Evolutionary conservation across 257 asterid genomes (phyloP).

Genomic region (Gentiana macrophylla): DNA sequence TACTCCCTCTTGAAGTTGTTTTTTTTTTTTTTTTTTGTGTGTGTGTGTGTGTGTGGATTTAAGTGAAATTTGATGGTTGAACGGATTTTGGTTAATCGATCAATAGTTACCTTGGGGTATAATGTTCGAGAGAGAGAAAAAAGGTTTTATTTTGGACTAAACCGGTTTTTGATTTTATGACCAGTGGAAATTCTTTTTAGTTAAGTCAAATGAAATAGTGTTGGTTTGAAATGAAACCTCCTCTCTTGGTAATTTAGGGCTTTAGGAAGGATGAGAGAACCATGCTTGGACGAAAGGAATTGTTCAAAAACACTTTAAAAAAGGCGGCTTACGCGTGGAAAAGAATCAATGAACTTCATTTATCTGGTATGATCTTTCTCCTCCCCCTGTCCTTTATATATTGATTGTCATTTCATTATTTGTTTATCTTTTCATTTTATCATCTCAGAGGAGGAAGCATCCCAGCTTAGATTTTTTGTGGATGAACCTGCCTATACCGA

Average conservation of each 20-base stretch:
- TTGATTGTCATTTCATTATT: no score
- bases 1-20: no score
- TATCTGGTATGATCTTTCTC: conserved; percentile 34
- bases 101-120: background rate
- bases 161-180: background rate
- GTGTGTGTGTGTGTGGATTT: no score
- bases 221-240: background rate
- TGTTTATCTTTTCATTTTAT: conserved; percentile 6
- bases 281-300: conserved; percentile 74
- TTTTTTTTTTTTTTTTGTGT: no score
- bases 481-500: conserved; percentile 96
- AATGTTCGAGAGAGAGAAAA: no score
- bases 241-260: conserved; percentile 29
- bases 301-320: conserved; percentile 86
- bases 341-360: conserved; percentile 56
- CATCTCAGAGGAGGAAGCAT: conserved; percentile 81
- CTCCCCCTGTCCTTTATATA: background rate
- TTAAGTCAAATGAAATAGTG: no score
- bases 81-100: no score
- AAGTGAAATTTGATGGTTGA: no score
- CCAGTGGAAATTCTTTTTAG: background rate
- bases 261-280: conserved; percentile 80
- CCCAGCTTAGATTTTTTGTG: conserved; percentile 53
- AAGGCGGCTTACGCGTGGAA: conserved; percentile 88
- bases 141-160: background rate